A percentile compares a stretch with the other conserved stretches of the same genome.
phyloP scores from a whole-genome alignment of 2,329 filamentous ascomycete genomes.

The Aspergillus tamarii region DNA sequence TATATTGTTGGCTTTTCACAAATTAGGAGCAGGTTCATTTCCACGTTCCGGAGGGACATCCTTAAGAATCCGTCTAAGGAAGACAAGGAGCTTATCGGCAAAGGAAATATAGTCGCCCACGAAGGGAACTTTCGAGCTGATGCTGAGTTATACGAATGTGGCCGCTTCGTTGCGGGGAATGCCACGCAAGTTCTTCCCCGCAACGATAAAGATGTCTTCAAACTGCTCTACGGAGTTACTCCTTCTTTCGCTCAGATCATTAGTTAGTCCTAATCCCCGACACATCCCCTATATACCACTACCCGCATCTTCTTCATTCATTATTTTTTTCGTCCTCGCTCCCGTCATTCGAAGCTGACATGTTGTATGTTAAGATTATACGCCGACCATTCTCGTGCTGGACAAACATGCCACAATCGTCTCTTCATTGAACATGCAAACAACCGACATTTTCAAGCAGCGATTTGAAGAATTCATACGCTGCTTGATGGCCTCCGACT shows the following conservation, averaged over 20 bases:
- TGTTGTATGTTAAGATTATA: background rate
- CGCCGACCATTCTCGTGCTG: background rate
- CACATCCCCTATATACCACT: too few species aligned
- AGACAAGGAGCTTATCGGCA: background rate
- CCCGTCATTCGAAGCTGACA: background rate
- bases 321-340: background rate
- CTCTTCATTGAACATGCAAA: background rate
- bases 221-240: background rate
- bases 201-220: background rate
- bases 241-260: background rate
- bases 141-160: background rate
- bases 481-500: background rate
- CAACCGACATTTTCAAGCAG: background rate
- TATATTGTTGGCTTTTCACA: background rate
- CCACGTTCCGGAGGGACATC: background rate
- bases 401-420: background rate
- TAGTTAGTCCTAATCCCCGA: background rate
- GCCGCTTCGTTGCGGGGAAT: background rate
- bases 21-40: background rate
- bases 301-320: background rate
- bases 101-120: background rate
- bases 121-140: background rate
- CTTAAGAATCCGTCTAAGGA: background rate
- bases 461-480: background rate
- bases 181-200: background rate